A percentile compares a stretch with the other conserved stretches of the same genome.
Evolutionary conservation across 1,284 basidiomycete species (phyloP).

Genomic region (Phlebopus sp.): DNA sequence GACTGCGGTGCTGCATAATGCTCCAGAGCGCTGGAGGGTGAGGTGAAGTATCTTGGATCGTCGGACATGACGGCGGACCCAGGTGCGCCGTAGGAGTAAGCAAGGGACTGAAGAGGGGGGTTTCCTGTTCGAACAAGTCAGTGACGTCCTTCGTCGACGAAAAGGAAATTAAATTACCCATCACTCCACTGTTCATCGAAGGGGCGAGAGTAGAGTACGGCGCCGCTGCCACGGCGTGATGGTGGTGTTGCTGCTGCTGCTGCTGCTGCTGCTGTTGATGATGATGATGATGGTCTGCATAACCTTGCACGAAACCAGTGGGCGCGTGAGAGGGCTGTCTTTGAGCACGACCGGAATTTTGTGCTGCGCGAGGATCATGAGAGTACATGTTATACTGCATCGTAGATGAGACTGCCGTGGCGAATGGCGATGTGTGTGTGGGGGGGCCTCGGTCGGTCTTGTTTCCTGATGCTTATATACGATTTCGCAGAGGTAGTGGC

Average conservation of each 20-base stretch:
- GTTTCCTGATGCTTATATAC: slow-evolving; percentile 29
- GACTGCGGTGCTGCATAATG: slow-evolving; percentile 20
- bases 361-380: slow-evolving; percentile 18
- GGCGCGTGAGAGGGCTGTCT: slow-evolving; percentile 19
- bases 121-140: slow-evolving; percentile 20
- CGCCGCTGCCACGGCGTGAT: slow-evolving; percentile 9
- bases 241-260: too few relatives aligned
- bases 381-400: slow-evolving; percentile 32
- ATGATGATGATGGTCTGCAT: slow-evolving; percentile 27
- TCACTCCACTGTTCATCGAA: slow-evolving; percentile 19
- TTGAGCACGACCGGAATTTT: slow-evolving; percentile 8
- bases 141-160: slow-evolving; percentile 2
- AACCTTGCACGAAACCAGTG: slow-evolving; percentile 18
- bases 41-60: slow-evolving; percentile 26
- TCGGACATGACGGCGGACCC: slow-evolving; percentile 15
- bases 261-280: slow-evolving; percentile 19
- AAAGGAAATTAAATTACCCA: slow-evolving; percentile 21
- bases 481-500: slow-evolving; percentile 32
- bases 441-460: slow-evolving; percentile 2
- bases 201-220: slow-evolving; percentile 28
- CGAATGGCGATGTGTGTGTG: slow-evolving; percentile 9
- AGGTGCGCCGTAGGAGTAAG: slow-evolving; percentile 25
- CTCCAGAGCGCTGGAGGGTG: slow-evolving; percentile 17
- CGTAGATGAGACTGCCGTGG: neutral
- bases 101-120: slow-evolving; percentile 18